phyloP scores from a whole-genome alignment of 805 yeast species.

The Naumovozyma dairenensis region DNA sequence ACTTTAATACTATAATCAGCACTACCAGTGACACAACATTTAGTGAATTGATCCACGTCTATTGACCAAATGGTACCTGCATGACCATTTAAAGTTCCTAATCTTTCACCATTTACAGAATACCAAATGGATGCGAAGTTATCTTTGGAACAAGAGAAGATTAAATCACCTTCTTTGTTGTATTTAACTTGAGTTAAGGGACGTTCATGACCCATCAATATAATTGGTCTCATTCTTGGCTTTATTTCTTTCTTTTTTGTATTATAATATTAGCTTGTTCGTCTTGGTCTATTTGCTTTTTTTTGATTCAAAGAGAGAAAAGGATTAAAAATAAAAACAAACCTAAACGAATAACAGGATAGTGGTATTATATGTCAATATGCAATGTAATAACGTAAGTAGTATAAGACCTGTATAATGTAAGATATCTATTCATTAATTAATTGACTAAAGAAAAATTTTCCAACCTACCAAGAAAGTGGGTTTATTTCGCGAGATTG shows the following conservation, averaged over 20 bases:
- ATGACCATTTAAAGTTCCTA: slow-evolving; percentile 87
- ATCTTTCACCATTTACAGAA: slow-evolving; percentile 89
- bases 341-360: no score
- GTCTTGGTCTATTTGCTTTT: neutral
- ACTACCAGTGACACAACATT: slow-evolving; percentile 72
- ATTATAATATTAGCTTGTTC: no score
- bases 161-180: slow-evolving; percentile 90
- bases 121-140: slow-evolving; percentile 85
- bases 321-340: no score
- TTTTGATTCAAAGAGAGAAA: no score
- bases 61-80: slow-evolving; percentile 93
- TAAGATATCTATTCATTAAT: no score
- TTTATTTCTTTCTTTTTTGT: neutral
- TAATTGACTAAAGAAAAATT: no score
- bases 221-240: slow-evolving; percentile 47
- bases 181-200: slow-evolving; percentile 92
- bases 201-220: slow-evolving; percentile 93
- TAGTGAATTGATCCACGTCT: slow-evolving; percentile 67
- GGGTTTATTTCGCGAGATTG: no score
- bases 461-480: no score
- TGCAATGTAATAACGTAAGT: neutral
- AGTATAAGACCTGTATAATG: neutral
- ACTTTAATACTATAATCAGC: slow-evolving; percentile 81
- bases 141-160: slow-evolving; percentile 90
- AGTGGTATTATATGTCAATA: no score